phyloP scores from a whole-genome alignment of 1,284 basidiomycete species.

The Pterula multifida region DNA sequence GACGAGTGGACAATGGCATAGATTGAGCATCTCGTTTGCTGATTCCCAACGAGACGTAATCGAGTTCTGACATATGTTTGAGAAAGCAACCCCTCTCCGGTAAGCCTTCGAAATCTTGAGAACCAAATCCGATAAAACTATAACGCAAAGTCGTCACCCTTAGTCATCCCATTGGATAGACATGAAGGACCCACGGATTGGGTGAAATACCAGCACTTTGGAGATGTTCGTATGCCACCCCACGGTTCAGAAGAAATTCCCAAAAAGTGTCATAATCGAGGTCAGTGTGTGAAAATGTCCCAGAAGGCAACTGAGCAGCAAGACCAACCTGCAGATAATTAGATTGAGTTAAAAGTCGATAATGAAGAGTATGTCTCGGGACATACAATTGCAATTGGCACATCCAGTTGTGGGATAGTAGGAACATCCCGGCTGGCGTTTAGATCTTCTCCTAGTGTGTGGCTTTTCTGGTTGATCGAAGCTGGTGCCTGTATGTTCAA shows the following conservation, averaged over 20 bases:
- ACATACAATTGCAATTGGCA: background rate
- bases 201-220: constrained; percentile 22
- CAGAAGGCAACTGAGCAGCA: constrained; percentile 25
- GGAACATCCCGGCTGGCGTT: too few species aligned
- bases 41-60: constrained; percentile 28
- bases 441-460: too few species aligned
- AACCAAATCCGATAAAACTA: constrained; percentile 16
- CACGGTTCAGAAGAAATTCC: constrained; percentile 22
- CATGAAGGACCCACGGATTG: constrained; percentile 16
- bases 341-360: constrained; percentile 2
- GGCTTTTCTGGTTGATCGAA: too few species aligned
- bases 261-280: constrained; percentile 24
- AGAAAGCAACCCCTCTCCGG: constrained; percentile 24
- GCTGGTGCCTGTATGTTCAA: too few species aligned
- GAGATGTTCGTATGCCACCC: constrained; percentile 22
- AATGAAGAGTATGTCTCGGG: background rate
- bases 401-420: background rate
- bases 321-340: constrained; percentile 21
- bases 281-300: constrained; percentile 15
- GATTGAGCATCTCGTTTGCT: constrained; percentile 22
- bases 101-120: constrained; percentile 14
- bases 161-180: background rate
- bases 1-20: constrained; percentile 23
- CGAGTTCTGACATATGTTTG: constrained; percentile 23
- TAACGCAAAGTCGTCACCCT: too few species aligned